These are phyloP conservation scores for Xerocomus minutiporus DNA, from an alignment of 1,284 basidiomycete species.

Conservation along the genomic window DNA sequence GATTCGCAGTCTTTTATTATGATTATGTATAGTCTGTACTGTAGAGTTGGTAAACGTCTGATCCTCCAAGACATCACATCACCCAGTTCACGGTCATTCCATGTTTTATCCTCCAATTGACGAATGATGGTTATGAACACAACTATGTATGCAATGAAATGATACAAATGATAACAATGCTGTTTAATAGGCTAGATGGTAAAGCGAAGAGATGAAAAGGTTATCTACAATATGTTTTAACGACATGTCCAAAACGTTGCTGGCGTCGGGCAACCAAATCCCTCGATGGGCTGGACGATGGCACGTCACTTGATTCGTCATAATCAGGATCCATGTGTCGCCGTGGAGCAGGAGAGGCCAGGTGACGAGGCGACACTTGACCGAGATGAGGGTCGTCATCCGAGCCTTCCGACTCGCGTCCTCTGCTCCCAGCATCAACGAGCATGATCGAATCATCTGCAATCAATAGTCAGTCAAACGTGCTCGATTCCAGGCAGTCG, in stretches of 20 bases:
- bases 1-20: background rate
- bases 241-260: slow-evolving; percentile 25
- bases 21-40: background rate
- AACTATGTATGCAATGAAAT: slow-evolving; percentile 17
- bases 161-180: slow-evolving; percentile 26
- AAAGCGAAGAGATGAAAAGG: slow-evolving; percentile 8
- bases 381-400: slow-evolving; percentile 40
- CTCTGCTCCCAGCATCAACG: slow-evolving; percentile 11
- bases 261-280: slow-evolving; percentile 35
- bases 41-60: background rate
- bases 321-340: slow-evolving; percentile 33
- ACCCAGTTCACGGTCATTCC: background rate
- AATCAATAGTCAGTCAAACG: slow-evolving; percentile 8
- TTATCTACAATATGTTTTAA: slow-evolving; percentile 10
- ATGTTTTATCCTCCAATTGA: background rate
- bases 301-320: slow-evolving; percentile 38
- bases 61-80: too few species aligned
- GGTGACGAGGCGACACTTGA: slow-evolving; percentile 63
- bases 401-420: slow-evolving; percentile 8
- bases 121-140: slow-evolving; percentile 17
- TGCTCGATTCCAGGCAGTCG: background rate
- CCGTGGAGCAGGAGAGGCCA: slow-evolving; percentile 55
- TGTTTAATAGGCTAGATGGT: slow-evolving; percentile 18
- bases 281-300: slow-evolving; percentile 42
- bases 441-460: slow-evolving; percentile 46